These are phyloP conservation scores for Auricularia cornea DNA, from an alignment of 768 basidiomycete genomes.

Conservation along the genomic window DNA sequence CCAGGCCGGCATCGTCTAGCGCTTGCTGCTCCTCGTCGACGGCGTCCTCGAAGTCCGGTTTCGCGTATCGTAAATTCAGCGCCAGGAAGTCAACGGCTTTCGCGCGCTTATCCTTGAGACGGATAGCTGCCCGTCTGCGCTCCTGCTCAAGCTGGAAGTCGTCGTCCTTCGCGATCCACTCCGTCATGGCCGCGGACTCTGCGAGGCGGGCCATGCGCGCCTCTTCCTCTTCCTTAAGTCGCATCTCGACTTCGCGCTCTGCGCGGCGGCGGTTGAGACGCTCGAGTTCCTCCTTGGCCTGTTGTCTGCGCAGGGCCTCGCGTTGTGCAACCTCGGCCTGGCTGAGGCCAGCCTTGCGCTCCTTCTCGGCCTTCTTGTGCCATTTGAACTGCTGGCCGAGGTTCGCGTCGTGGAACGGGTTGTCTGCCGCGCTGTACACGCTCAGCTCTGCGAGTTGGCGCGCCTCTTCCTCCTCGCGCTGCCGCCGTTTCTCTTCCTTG, in stretches of 20 bases:
- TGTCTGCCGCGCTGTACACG: constrained; percentile 93
- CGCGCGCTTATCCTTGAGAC: constrained; percentile 91
- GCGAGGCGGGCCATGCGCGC: constrained; percentile 78
- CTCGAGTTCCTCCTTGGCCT: constrained; percentile 94
- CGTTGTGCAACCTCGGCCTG: constrained; percentile 67
- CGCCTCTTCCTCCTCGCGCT: constrained; percentile 80
- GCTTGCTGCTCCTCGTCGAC: constrained; percentile 59
- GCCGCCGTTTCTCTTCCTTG: constrained; percentile 80
- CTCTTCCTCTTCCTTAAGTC: constrained; percentile 88
- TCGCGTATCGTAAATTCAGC: constrained; percentile 89
- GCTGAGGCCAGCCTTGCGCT: constrained; percentile 78
- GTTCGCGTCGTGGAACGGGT: constrained; percentile 97
- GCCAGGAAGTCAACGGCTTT: constrained; percentile 99
- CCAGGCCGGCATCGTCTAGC: constrained; percentile 80
- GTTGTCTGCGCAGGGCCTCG: constrained; percentile 74
- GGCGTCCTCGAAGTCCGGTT: constrained; percentile 34
- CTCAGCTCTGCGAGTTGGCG: constrained; percentile 90
- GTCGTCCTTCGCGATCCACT: constrained; percentile 95
- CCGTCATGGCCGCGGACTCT: constrained; percentile 95
- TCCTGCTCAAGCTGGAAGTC: constrained; percentile 97
- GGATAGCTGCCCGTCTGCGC: constrained; percentile 79
- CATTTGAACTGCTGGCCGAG: constrained; percentile 94
- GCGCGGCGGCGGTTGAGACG: constrained; percentile 82
- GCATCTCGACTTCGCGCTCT: constrained; percentile 85
- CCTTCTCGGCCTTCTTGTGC: constrained; percentile 98